Evolutionary conservation across 306 rosid genomes (phyloP), one percentile per base, ranked within the genome.

Genomic region (Quercus aquifolioides): DNA sequence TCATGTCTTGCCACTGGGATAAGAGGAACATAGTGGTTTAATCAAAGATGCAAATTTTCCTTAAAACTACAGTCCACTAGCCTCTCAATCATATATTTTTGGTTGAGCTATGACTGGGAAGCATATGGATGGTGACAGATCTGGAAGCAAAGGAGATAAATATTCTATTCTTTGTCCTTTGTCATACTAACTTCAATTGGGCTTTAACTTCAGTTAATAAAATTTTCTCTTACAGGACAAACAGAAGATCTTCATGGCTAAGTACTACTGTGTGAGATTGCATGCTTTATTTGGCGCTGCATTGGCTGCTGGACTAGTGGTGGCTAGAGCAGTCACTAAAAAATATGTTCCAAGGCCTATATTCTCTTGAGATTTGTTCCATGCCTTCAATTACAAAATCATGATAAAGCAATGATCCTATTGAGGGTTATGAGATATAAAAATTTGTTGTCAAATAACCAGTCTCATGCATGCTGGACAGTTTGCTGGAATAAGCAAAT

Each of bases 161-260:
- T 18, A 21, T 14, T 10, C 20, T 71, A 14, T 23, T 25, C 19
- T 71, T 71, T 26, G 5, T 21, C 63, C 46, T 26, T 49, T 26
- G 6, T 18, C 31, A 21, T 57, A 30, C 51, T 30, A 79, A 65
- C 74, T 30, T 6, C 35, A 38, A 41, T 41, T 8, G n/a, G 5
- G 55, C 4, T 69, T 69, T 23, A 0, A 12, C 13, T 71, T n/a
- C 14, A 30, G 18, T 20, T 14, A 1, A 19, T 20, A 12, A 49
- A 67, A n/a, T n/a, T 55, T 67, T 4, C 65, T 72, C 60, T 38
- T 75, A 15, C 93, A 92, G 98, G 97, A 92, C 85, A 91, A 89
- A 35, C 86, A 79, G 54, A 91, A 94, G 83, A 94, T 94, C 75
- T 94, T 94, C 93, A 92, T 91, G 97, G 98, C 97, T 5, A 94